A percentile compares a stretch with the other conserved stretches of the same genome.
Conservation (phyloP, 306 rosid genomes). For the Lagenaria siceraria region DNA sequence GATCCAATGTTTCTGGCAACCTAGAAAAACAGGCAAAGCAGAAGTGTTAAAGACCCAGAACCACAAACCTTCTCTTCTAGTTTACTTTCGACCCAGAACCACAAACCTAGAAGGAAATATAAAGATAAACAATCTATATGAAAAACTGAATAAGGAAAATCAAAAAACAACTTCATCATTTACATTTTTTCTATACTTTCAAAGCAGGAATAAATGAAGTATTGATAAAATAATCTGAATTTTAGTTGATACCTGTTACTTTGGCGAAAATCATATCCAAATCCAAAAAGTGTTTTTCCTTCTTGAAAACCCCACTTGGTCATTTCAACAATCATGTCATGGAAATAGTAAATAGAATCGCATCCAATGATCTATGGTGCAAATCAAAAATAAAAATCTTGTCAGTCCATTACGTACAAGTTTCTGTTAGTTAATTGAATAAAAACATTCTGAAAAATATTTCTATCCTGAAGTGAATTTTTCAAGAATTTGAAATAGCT, state of each 20-base stretch:
- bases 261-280: slow-evolving; percentile 98
- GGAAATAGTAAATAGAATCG: slow-evolving; percentile 75
- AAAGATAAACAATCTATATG: not conserved
- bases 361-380: slow-evolving; percentile 61
- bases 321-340: slow-evolving; percentile 85
- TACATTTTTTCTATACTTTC: not conserved
- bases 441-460: not conserved
- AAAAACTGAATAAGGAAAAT: not conserved
- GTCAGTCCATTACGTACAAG: not conserved
- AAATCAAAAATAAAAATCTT: not conserved
- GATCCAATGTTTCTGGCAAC: slow-evolving; percentile 77
- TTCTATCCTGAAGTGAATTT: not conserved
- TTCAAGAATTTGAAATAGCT: not conserved
- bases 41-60: not conserved
- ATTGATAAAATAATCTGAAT: not conserved
- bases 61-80: not conserved
- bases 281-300: slow-evolving; percentile 90
- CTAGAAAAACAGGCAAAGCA: slow-evolving; percentile 26
- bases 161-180: not conserved
- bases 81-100: not conserved
- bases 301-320: slow-evolving; percentile 82
- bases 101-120: not conserved
- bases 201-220: not conserved
- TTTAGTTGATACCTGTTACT: slow-evolving; percentile 68
- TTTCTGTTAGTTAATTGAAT: not conserved